Percentiles rank a stretch among this genome's conserved stretches.
Conservation (phyloP, 1,139 yeast genomes). For the Candida gigantensis region DNA sequence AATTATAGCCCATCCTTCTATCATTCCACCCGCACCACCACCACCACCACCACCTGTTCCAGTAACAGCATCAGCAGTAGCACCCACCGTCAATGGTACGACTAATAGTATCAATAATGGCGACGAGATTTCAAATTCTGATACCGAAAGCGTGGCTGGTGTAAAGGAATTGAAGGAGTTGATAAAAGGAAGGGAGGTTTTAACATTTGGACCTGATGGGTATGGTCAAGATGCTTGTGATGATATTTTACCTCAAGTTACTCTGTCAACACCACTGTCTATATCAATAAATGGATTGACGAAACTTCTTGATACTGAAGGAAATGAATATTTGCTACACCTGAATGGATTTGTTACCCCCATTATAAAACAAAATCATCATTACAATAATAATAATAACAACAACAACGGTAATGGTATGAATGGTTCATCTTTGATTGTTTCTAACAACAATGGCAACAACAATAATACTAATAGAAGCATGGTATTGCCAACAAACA, state of each 20-base stretch:
- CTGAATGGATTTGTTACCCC: slow-evolving; percentile 18
- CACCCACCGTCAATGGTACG: background rate
- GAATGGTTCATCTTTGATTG: background rate
- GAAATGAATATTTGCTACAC: slow-evolving; percentile 16
- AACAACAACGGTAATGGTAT: background rate
- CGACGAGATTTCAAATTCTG: slow-evolving; percentile 10
- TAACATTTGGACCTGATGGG: slow-evolving; percentile 23
- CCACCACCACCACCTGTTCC: background rate
- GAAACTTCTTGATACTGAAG: slow-evolving; percentile 13
- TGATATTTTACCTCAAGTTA: slow-evolving; percentile 2
- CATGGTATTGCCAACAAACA: slow-evolving; percentile 6
- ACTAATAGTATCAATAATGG: slow-evolving; percentile 2
- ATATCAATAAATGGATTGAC: slow-evolving; percentile 12
- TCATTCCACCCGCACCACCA: background rate
- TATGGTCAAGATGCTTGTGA: slow-evolving; percentile 4
- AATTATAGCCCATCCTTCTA: background rate
- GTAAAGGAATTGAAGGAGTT: slow-evolving; percentile 19
- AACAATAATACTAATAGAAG: slow-evolving; percentile 1
- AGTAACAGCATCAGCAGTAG: background rate
- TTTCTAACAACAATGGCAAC: background rate
- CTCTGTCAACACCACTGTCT: slow-evolving; percentile 9
- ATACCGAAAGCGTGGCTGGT: slow-evolving; percentile 19
- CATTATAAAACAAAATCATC: slow-evolving; percentile 3
- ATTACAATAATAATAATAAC: background rate
- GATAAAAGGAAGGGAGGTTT: slow-evolving; percentile 22